Base-by-base conservation (phyloP, 768 basidiomycete genomes). In the Amanita polypyramis region DNA sequence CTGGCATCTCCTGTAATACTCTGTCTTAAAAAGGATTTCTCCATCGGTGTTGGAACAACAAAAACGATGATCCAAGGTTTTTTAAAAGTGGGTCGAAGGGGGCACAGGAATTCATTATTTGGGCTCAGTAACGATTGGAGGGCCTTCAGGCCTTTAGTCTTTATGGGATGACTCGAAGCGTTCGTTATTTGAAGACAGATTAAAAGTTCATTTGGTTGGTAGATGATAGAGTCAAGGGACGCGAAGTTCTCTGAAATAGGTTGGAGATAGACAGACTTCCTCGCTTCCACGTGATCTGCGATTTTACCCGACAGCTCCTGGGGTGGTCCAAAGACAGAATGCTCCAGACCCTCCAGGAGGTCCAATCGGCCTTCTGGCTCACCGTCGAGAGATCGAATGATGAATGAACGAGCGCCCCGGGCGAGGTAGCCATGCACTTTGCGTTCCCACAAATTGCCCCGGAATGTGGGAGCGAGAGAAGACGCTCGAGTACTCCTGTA, bases 321-420 rank as follows among this genome's bases (percentile, higher is more conserved):
- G n/a, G 14, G 23, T 7, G 23, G n/a, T 43, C 42, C 42, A 29
- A 43, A 37, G 30, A 11, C 33, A 34, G 10, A 8, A 30, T 30
- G n/a, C 19, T 43, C 27, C n/a, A 43, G 8, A 17, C 9, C 32
- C 42, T 32, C 30, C 32, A 21, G 21, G 9, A 34, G 44, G 21
- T 34, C 41, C 39, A 41, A 41, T 27, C 25, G 39, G 39, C n/a
- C 39, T 12, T 41, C 39, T 41, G 41, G 14, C 29, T n/a, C 10
- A 29, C 29, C 42, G 32, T 43, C 42, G 23, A 43, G 21, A 34
- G 42, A 43, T 29, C 32, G 42, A 30, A 43, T 43, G 12, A n/a
- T 34, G 17, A 43, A 43, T 7, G 23, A 15, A n/a, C 42, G 15
- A 7, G 27, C 23, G 15, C 14, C n/a, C 17, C 8, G 20, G 8